Base-by-base conservation (phyloP, 2,329 filamentous ascomycete genomes). In the Penicillium griseofulvum region DNA sequence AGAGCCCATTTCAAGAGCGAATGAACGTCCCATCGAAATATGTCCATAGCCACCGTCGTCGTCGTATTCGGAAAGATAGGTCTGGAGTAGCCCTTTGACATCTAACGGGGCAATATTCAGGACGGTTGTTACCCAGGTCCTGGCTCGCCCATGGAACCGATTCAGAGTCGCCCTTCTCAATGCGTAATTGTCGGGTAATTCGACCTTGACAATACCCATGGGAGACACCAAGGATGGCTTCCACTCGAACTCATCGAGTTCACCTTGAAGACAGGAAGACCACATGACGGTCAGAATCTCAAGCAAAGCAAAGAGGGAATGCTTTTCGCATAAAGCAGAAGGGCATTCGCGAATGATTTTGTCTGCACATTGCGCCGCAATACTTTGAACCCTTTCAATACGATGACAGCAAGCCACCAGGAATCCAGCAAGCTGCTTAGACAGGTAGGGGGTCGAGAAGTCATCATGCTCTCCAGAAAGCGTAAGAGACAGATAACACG, bases 281-380 rank as follows among this genome's bases (percentile, higher is more conserved):
- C 93, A 99, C 87, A 99, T 91, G 28, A 99, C 83, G 4, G 91
- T 93, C 17, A 99, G 78, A 4, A 99, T 82, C 71, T 99, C 95
- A 10, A 99, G 80, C 16, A 99, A 80, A 2, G 93, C 91, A 74
- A 97, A 99, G 0, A 99, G 80, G 1, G 95, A 96, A 7, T 88
- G 87, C 63, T 89, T 89, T 67, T 97, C 89, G 68, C 93, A 97
- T 16, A 99, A 80, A 2, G 90, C 88, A 4, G 94, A 97, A 1
- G 94, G 94, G 6, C 96, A 87, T 59, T 90, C 86, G 12, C 80
- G 82, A 58, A 99, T 87, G 55, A 99, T 91, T 55, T 87, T 87
- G 70, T 96, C 90, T 0, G 93, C 93, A 63, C 89, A 94, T 26
- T 81, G 78, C 58, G 89, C 87, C 2, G 95, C 92, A 41, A 92